Evolutionary conservation across 495 filamentous ascomycete species (phyloP).

Genomic region (Talaromyces wortmannii): DNA sequence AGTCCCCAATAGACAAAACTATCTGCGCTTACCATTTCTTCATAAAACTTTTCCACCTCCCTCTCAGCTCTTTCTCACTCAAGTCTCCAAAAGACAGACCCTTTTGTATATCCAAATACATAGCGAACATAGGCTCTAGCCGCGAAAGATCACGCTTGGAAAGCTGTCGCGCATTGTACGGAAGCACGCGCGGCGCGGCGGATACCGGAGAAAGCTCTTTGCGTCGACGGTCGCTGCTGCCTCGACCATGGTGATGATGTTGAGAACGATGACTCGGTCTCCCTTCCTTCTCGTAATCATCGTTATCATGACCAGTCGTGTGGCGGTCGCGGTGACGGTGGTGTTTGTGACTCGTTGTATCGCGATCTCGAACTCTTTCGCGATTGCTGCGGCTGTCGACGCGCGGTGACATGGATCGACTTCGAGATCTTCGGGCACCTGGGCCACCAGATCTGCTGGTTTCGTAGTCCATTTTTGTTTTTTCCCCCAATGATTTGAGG

Average conservation of each 20-base stretch:
- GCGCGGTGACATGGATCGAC: slow-evolving; percentile 8
- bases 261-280: slow-evolving; percentile 22
- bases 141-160: slow-evolving; percentile 54
- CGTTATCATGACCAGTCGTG: slow-evolving; percentile 9
- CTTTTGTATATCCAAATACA: slow-evolving; percentile 91
- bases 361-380: slow-evolving; percentile 12
- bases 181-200: slow-evolving; percentile 40
- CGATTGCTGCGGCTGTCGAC: slow-evolving; percentile 7
- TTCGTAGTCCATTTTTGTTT: background rate
- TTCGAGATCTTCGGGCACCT: background rate
- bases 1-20: background rate
- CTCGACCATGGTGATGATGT: slow-evolving; percentile 16
- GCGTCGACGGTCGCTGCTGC: slow-evolving; percentile 6
- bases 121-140: slow-evolving; percentile 68
- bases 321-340: slow-evolving; percentile 17
- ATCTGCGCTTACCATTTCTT: slow-evolving; percentile 64
- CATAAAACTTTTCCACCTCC: slow-evolving; percentile 91
- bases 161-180: slow-evolving; percentile 57
- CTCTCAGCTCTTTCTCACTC: slow-evolving; percentile 61
- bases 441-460: background rate
- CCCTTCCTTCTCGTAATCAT: slow-evolving; percentile 12
- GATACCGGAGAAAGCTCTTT: slow-evolving; percentile 1
- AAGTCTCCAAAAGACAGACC: slow-evolving; percentile 56
- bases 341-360: slow-evolving; percentile 10
- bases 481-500: background rate